Evolutionary conservation across 2,329 filamentous ascomycete genomes (phyloP).

Genomic region (Colletotrichum melonis): DNA sequence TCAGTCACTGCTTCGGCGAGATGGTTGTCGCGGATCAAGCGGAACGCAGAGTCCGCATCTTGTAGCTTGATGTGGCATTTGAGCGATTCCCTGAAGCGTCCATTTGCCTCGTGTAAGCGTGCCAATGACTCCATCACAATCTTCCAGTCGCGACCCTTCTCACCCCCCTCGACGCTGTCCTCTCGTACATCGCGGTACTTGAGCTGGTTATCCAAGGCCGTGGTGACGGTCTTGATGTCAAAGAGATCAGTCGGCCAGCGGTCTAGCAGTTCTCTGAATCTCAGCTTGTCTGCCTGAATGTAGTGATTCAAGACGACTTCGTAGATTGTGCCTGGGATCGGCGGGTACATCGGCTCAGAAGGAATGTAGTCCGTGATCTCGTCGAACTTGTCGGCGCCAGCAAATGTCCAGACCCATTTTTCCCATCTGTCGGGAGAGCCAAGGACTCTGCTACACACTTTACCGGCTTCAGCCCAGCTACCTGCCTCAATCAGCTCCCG

Average conservation of each 20-base stretch:
- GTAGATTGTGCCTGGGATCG: constrained; percentile 84
- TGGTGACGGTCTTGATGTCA: constrained; percentile 79
- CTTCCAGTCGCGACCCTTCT: constrained; percentile 83
- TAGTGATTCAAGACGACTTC: constrained; percentile 92
- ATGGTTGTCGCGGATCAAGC: constrained; percentile 86
- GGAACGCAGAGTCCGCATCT: constrained; percentile 90
- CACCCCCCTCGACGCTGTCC: constrained; percentile 79
- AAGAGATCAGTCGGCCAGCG: constrained; percentile 88
- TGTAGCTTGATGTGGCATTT: constrained; percentile 91
- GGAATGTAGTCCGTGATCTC: constrained; percentile 91
- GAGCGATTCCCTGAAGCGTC: constrained; percentile 85
- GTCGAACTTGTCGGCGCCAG: constrained; percentile 85
- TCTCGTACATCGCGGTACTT: constrained; percentile 79
- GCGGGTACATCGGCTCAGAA: constrained; percentile 78
- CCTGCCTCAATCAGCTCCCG: constrained; percentile 81
- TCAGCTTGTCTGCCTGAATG: constrained; percentile 78
- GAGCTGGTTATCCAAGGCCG: constrained; percentile 84
- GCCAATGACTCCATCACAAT: constrained; percentile 90
- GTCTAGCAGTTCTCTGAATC: constrained; percentile 83
- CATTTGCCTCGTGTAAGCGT: constrained; percentile 84
- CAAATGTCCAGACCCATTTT: constrained; percentile 95
- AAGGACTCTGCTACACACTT: constrained; percentile 85
- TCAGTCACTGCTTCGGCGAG: constrained; percentile 90
- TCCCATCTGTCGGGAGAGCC: constrained; percentile 87
- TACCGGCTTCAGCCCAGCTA: constrained; percentile 82